These are phyloP conservation scores for Setomelanomma holmii DNA, from an alignment of 2,329 filamentous ascomycete genomes.

Conservation along the genomic window DNA sequence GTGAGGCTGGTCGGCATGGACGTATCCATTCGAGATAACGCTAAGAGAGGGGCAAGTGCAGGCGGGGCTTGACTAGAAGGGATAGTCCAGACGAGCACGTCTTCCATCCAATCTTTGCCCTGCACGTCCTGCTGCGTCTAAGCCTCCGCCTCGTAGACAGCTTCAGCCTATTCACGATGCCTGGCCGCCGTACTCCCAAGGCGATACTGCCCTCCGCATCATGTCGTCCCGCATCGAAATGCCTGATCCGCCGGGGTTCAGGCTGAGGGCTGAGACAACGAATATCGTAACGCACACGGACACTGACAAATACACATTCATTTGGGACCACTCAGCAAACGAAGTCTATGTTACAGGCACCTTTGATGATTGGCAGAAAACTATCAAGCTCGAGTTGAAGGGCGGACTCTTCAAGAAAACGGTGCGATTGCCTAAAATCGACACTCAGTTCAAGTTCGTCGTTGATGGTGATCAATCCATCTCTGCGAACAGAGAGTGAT, in stretches of 20 bases:
- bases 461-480: neutral
- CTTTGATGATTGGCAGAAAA: neutral
- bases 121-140: neutral
- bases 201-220: too few relatives aligned
- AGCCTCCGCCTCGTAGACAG: neutral
- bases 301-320: neutral
- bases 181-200: neutral
- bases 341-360: slow-evolving; percentile 1
- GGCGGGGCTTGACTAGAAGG: slow-evolving; percentile 3
- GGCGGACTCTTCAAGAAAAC: neutral
- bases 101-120: neutral
- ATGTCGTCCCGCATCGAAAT: too few relatives aligned
- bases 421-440: neutral
- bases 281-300: too few relatives aligned
- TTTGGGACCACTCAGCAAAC: neutral
- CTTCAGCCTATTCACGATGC: neutral
- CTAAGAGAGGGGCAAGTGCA: slow-evolving; percentile 2
- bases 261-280: neutral
- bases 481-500: neutral
- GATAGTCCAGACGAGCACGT: slow-evolving; percentile 1
- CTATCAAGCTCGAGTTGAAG: neutral
- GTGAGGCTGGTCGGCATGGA: slow-evolving; percentile 6
- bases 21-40: neutral
- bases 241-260: neutral
- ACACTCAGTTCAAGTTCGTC: neutral